Evolutionary conservation across 208 protist species (phyloP), one percentile per base, ranked within the genome.

Genomic region (Trypanosoma melophagium): DNA sequence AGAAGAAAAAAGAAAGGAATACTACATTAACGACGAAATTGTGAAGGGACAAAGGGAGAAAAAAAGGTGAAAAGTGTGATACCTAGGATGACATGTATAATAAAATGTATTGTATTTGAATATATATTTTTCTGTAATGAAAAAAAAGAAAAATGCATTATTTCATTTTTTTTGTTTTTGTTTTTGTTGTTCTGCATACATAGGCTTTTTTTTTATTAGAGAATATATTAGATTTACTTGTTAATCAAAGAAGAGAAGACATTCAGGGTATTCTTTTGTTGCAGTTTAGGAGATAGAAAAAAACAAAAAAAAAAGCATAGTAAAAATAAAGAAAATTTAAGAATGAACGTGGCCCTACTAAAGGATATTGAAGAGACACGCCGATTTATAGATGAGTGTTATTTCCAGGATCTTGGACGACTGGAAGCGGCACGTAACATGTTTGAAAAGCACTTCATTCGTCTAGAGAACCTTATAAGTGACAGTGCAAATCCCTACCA

Each of bases 291-390:
- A 35, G 28, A 35, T 1, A 35, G 28, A 5, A 35, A 35, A 7
- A 35, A 35, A 35, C 1, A 35, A 35, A 35, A 35, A 35, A 35
- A 35, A n/a, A n/a, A n/a, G n/a, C n/a, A 7, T 35, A 35, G 5
- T 35, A 35, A 54, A 25, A 17, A 41, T 17, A 38, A 51, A 35
- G 41, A 17, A 16, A 19, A 22, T 21, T 22, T 60, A 25, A 21
- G 22, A 17, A 78, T 69, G 76, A 79, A 69, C 19, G 60, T 71
- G 7, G 59, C 78, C 5, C 52, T 87, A 1, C 28, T 83, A 24
- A 79, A 84, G 41, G 89, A 94, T 14, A 82, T 94, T 40, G 78
- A 90, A 25, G 86, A 87, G 45, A 84, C 85, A n/a, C 83, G 89
- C 57, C 71, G 69, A 35, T 60, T 71, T 49, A n/a, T 76, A 17